phyloP scores from a whole-genome alignment of 1,284 basidiomycete species.

The Albatrellus sp. region DNA sequence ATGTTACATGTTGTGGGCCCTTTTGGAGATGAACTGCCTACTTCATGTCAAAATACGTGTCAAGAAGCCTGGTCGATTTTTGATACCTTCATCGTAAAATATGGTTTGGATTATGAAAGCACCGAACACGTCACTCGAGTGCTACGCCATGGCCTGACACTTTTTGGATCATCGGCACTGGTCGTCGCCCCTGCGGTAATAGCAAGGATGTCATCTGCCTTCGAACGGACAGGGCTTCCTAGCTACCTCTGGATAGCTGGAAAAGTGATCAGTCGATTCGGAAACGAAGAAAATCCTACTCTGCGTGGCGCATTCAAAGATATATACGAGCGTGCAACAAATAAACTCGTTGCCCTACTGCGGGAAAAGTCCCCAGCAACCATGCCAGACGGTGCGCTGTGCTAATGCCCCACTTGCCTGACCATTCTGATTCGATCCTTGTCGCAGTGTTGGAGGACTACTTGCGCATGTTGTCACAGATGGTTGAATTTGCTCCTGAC shows the following conservation, averaged over 20 bases:
- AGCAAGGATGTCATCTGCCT: constrained; percentile 64
- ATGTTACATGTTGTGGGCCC: constrained; percentile 74
- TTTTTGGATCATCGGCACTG: constrained; percentile 66
- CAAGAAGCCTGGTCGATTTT: constrained; percentile 78
- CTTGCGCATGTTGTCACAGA: constrained; percentile 66
- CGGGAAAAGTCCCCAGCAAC: constrained; percentile 55
- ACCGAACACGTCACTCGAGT: constrained; percentile 85
- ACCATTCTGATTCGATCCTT: neutral
- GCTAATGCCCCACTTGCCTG: neutral
- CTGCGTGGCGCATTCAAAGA: constrained; percentile 47
- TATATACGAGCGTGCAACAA: constrained; percentile 67
- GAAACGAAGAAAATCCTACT: constrained; percentile 40
- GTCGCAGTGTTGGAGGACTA: constrained; percentile 89
- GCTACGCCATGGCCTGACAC: constrained; percentile 69
- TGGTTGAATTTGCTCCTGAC: constrained; percentile 61
- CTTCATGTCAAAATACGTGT: constrained; percentile 69
- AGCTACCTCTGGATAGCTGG: constrained; percentile 93
- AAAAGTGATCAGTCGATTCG: constrained; percentile 69
- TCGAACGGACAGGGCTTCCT: constrained; percentile 75
- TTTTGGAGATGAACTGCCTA: constrained; percentile 74
- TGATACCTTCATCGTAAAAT: constrained; percentile 70
- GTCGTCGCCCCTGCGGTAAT: constrained; percentile 64
- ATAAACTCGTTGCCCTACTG: constrained; percentile 55
- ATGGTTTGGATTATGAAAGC: constrained; percentile 69
- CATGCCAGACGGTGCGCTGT: constrained; percentile 66